Base-by-base conservation (phyloP, 208 protist genomes). In the Leishmania turanica region DNA sequence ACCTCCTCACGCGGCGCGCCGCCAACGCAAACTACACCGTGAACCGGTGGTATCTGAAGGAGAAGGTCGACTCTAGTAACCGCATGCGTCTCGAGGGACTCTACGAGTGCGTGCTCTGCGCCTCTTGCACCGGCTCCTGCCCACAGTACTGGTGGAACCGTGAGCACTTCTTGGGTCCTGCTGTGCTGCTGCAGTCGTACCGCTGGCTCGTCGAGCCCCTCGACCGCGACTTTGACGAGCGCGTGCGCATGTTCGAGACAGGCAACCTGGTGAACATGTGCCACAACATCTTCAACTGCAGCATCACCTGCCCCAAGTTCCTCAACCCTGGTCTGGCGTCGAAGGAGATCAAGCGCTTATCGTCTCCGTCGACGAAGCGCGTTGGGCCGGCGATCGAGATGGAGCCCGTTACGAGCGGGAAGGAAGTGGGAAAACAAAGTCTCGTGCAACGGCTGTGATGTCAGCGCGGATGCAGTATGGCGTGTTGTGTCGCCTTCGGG, bases 271-370 rank as follows among this genome's bases (percentile, higher is more conserved):
- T 97, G 82, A 96, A 96, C 87, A 96, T 97, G 88, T 98, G 95
- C 86, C 95, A 98, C 83, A 98, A 96, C 83, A 97, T 98, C 78
- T 96, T 97, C 85, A 98, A 98, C 84, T 98, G 95, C 90, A 92
- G 80, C 78, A 89, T 96, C 75, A 96, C 93, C 19, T 98, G 95
- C 83, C 95, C 95, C 71, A 98, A 98, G 89, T 96, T 95, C 87
- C 91, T 98, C 56, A 98, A 97, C 82, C 95, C 95, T 27, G 95
- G 88, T 51, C 80, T 94, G 66, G 95, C 92, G 24, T 93, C 93
- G 60, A 96, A 96, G 88, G 92, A 97, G 81, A 96, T 97, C 81
- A 98, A 98, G 90, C 91, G 93, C 31, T 73, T 96, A 65, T 89
- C 88, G 4, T 95, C 89, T 17, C 93, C 93, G 27, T 84, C 83